Base-by-base conservation (phyloP, 2,329 filamentous ascomycete species). In the Fragosphaeria purpurea region DNA sequence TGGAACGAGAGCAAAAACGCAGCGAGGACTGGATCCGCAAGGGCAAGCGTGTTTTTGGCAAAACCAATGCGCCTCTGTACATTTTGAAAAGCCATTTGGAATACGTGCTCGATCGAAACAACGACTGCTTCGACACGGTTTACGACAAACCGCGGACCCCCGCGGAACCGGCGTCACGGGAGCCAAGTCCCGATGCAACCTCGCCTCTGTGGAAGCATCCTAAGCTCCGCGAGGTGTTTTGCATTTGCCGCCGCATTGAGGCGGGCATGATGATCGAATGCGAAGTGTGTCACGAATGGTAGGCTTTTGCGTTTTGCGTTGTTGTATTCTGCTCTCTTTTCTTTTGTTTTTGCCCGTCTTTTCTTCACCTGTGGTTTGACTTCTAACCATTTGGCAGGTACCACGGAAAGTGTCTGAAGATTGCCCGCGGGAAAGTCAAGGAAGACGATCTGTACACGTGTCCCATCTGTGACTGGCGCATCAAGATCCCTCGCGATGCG, bases 251-350 rank as follows among this genome's bases (percentile, higher is more conserved):
- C 53, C 88, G 84, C 56, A 80, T 88, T 6, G 93, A 98, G 67
- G 89, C 91, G 39, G 93, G 93, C 47, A 94, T 97, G 85, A 98
- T 98, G 93, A 97, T 98, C 60, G 93, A 98, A 68, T 98, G 93
- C 65, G 93, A 97, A 65, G 75, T 96, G 40, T 98, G 93, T 67
- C 91, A 96, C 62, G 93, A 98, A 71, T 98, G 93, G 93, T 90
- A 66, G 72, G 82, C 72, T 6, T 47, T 41, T 22, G 7, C 4
- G 3, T 11, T 5, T 10, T 46, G 34, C 31, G 7, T 5, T 44
- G 2, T 7, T 45, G 31, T 50, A 40, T 7, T 48, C 38, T 51
- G 53, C 48, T 33, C 38, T 22, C 6, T 46, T 41, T 22, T 5
- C 1, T 4, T 11, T 5, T 10, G n/a, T 46, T 41, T 31, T 7